A percentile compares a stretch with the other conserved stretches of the same genome.
These are phyloP conservation scores for Oehlia diaphana DNA, from an alignment of 192 early-diverging fungal species.

Conservation along the genomic window DNA sequence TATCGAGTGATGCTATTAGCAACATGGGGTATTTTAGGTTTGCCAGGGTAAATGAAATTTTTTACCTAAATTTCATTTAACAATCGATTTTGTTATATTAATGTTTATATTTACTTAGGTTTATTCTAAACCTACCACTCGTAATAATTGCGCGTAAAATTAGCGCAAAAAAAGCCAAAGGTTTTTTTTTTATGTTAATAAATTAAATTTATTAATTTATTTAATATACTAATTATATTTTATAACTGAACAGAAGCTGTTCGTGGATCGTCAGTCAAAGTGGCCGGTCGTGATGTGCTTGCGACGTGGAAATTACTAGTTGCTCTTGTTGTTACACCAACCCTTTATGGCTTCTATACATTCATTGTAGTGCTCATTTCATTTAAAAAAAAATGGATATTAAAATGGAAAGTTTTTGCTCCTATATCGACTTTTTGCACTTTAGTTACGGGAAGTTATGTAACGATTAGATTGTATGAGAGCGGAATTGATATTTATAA, in stretches of 20 bases:
- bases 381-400: constrained; percentile 34
- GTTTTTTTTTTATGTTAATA: constrained; percentile 26
- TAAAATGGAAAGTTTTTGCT: constrained; percentile 46
- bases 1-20: constrained; percentile 69
- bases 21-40: constrained; percentile 71
- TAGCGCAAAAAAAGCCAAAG: constrained; percentile 54
- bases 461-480: constrained; percentile 74
- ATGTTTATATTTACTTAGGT: constrained; percentile 33
- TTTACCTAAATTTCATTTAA: not conserved
- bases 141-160: constrained; percentile 56
- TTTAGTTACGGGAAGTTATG: constrained; percentile 60
- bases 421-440: constrained; percentile 39
- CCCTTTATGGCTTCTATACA: constrained; percentile 71
- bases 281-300: constrained; percentile 92
- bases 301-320: constrained; percentile 95
- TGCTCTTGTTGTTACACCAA: constrained; percentile 71
- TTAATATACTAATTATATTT: not conserved
- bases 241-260: constrained; percentile 62
- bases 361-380: constrained; percentile 56
- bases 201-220: not conserved
- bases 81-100: not conserved
- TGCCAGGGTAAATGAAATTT: constrained; percentile 73
- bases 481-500: constrained; percentile 73
- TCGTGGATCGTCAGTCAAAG: constrained; percentile 89
- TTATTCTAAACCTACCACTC: constrained; percentile 56